A percentile compares a stretch with the other conserved stretches of the same genome.
phyloP scores from a whole-genome alignment of 305 asterid genomes.

The Fraxinus platypoda region DNA sequence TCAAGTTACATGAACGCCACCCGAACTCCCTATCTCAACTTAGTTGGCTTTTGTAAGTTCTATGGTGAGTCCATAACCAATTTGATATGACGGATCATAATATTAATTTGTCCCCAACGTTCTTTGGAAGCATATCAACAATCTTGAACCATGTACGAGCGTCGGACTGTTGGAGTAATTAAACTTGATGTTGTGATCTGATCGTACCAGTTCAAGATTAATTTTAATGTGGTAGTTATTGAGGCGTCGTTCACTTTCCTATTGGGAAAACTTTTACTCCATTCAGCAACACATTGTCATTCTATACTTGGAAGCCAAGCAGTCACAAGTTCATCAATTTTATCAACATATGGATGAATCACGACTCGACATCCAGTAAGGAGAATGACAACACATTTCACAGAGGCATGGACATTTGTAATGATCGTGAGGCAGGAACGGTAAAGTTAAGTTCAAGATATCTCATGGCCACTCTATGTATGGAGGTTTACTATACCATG shows the following conservation, averaged over 20 bases:
- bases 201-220: constrained; percentile 23
- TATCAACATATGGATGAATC: constrained; percentile 34
- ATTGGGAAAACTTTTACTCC: background rate
- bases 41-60: constrained; percentile 23
- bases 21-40: background rate
- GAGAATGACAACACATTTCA: constrained; percentile 33
- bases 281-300: constrained; percentile 32
- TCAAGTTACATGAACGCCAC: background rate
- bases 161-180: background rate
- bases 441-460: constrained; percentile 30
- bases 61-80: constrained; percentile 61
- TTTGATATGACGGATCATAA: constrained; percentile 58
- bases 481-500: constrained; percentile 28
- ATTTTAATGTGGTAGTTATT: constrained; percentile 25
- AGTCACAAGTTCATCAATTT: constrained; percentile 34
- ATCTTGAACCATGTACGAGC: constrained; percentile 67
- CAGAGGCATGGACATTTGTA: constrained; percentile 24
- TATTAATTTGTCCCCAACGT: constrained; percentile 54
- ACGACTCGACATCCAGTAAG: constrained; percentile 32
- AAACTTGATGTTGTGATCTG: background rate
- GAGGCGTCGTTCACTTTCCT: background rate
- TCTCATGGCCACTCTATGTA: constrained; percentile 41
- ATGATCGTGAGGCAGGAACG: constrained; percentile 22
- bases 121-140: constrained; percentile 69
- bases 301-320: constrained; percentile 45